Conservation (phyloP, 257 asterid species). For the Primulina tabacum region DNA sequence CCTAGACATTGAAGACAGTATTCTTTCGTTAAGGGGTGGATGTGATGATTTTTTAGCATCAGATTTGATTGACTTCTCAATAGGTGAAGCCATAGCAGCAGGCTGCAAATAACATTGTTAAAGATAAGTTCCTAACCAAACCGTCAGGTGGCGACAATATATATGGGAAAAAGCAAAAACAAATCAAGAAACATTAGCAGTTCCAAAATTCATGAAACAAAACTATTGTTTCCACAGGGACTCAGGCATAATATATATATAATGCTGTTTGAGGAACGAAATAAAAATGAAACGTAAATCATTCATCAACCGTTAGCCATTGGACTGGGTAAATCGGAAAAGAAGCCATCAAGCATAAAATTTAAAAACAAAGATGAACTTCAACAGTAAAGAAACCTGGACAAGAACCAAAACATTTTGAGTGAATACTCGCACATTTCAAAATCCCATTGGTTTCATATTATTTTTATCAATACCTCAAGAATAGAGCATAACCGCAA, state of each 20-base stretch:
- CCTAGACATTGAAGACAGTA: conserved; percentile 53
- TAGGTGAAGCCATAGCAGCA: not conserved
- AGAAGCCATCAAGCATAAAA: not conserved
- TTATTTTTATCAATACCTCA: not conserved
- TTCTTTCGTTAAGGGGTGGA: conserved; percentile 51
- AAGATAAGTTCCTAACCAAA: not conserved
- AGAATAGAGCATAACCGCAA: not conserved
- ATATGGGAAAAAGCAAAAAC: not conserved
- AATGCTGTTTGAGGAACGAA: not conserved
- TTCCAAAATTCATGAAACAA: not conserved
- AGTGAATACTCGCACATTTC: not conserved
- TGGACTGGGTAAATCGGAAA: not conserved
- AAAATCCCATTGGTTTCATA: not conserved
- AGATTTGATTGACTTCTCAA: not conserved
- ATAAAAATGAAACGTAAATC: not conserved
- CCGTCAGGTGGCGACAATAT: not conserved
- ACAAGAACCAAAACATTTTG: not conserved
- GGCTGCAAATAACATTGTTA: not conserved
- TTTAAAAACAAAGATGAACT: not conserved
- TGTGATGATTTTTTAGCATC: not conserved
- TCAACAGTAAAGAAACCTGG: not conserved
- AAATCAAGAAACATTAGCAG: not conserved
- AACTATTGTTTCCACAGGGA: no score
- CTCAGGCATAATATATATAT: no score
- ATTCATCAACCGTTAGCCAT: not conserved